These are phyloP conservation scores for Lentinula novae-zelandiae DNA, from an alignment of 1,284 basidiomycete genomes.

Conservation along the genomic window DNA sequence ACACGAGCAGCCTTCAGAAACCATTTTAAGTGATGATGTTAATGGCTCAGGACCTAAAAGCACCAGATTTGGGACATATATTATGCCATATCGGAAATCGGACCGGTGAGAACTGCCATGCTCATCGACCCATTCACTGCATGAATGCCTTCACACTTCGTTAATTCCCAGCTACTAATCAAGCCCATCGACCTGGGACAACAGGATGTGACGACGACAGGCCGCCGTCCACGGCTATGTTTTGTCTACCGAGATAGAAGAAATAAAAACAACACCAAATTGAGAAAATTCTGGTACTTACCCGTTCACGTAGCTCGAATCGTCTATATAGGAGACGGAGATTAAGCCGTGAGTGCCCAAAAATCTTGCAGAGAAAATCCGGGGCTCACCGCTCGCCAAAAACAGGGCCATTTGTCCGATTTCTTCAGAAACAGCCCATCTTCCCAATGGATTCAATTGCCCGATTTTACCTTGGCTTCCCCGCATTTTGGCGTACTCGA, in stretches of 20 bases:
- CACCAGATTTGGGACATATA: too few relatives aligned
- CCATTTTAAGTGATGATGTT: too few relatives aligned
- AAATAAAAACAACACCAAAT: background rate
- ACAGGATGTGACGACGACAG: conserved; percentile 30
- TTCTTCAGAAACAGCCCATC: conserved; percentile 79
- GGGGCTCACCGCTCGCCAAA: conserved; percentile 73
- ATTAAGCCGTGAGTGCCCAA: background rate
- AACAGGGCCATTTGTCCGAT: conserved; percentile 84
- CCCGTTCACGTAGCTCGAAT: conserved; percentile 91
- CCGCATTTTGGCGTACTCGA: conserved; percentile 71
- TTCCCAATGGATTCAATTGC: conserved; percentile 79
- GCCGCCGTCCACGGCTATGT: conserved; percentile 78
- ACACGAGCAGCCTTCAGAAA: too few relatives aligned
- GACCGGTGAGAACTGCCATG: too few relatives aligned
- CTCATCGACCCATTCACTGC: background rate
- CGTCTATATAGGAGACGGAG: conserved; percentile 46
- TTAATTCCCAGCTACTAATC: background rate
- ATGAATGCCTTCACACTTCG: background rate
- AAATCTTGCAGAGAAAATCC: conserved; percentile 1
- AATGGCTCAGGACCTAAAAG: too few relatives aligned
- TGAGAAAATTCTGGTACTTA: background rate
- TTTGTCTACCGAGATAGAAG: conserved; percentile 39
- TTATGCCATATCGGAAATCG: too few relatives aligned
- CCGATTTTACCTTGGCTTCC: conserved; percentile 79
- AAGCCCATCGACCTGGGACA: conserved; percentile 33